Conservation (phyloP, 768 basidiomycete species). For the Suillus americanus region DNA sequence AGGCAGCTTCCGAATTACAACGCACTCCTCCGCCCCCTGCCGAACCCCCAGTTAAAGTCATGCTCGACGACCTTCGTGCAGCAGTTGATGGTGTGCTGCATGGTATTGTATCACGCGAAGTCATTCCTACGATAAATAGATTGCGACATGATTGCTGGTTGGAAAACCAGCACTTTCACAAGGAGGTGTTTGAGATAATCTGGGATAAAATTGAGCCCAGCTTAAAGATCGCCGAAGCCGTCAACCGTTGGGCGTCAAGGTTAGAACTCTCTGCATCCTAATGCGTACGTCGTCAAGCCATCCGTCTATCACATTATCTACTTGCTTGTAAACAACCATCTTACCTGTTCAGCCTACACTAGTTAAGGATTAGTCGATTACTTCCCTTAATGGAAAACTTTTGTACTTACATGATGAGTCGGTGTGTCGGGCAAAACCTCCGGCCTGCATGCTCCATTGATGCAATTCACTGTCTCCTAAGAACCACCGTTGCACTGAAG, state of each 20-base stretch:
- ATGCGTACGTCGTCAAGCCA: neutral
- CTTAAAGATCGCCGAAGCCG: neutral
- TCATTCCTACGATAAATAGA: neutral
- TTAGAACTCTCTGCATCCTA: neutral
- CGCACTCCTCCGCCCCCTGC: neutral
- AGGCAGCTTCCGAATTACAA: neutral
- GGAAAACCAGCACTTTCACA: neutral
- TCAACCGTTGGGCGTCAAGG: neutral
- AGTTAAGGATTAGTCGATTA: neutral
- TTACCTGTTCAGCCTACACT: neutral
- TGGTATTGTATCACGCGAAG: neutral
- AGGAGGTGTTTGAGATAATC: neutral
- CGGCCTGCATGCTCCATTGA: neutral
- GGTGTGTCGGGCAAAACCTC: neutral
- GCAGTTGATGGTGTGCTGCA: neutral
- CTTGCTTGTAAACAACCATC: neutral
- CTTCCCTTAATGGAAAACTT: slow-evolving; percentile 5
- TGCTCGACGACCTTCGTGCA: slow-evolving; percentile 1
- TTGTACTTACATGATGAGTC: neutral
- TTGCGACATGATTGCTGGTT: neutral
- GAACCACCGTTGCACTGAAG: neutral
- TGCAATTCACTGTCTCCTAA: no score
- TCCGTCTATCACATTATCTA: neutral
- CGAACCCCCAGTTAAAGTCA: neutral
- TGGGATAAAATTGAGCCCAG: neutral